These are phyloP conservation scores for Salix caprea DNA, from an alignment of 345 rosid genomes.

Conservation along the genomic window DNA sequence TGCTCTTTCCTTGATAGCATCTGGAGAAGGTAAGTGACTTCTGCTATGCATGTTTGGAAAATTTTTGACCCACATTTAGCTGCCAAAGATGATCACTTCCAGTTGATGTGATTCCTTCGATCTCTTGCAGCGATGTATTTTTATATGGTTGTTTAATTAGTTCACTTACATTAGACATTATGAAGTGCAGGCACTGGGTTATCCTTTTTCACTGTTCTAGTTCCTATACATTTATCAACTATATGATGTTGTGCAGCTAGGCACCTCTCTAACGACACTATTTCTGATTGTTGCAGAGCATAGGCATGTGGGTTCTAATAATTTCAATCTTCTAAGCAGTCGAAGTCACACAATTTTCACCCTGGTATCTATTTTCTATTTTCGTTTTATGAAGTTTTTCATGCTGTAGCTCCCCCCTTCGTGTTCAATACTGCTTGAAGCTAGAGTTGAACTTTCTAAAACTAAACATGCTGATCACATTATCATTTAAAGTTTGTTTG, in stretches of 20 bases:
- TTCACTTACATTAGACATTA: too few species aligned
- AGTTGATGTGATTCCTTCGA: not conserved
- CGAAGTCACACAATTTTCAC: conserved; percentile 96
- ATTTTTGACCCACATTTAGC: not conserved
- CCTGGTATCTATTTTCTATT: conserved; percentile 40
- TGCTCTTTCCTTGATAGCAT: conserved; percentile 89
- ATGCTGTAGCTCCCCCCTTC: not conserved
- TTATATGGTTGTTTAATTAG: not conserved
- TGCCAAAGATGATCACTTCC: not conserved
- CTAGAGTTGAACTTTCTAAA: conserved; percentile 1
- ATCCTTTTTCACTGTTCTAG: not conserved
- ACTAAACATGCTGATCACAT: not conserved
- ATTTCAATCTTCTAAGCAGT: conserved; percentile 91
- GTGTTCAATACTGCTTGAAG: not conserved
- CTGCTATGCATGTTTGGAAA: too few species aligned
- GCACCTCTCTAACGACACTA: conserved; percentile 8
- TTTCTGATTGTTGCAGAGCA: conserved; percentile 54
- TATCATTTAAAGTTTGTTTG: conserved; percentile 2
- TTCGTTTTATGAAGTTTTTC: not conserved
- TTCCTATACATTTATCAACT: conserved; percentile 4
- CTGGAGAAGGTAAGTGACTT: conserved; percentile 75
- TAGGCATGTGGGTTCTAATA: conserved; percentile 92
- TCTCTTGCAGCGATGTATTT: conserved; percentile 1
- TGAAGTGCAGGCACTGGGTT: too few species aligned
- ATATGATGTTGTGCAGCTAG: conserved; percentile 8